A percentile compares a stretch with the other conserved stretches of the same genome.
Conservation (phyloP, 345 rosid species). For the Gossypium stocksii region DNA sequence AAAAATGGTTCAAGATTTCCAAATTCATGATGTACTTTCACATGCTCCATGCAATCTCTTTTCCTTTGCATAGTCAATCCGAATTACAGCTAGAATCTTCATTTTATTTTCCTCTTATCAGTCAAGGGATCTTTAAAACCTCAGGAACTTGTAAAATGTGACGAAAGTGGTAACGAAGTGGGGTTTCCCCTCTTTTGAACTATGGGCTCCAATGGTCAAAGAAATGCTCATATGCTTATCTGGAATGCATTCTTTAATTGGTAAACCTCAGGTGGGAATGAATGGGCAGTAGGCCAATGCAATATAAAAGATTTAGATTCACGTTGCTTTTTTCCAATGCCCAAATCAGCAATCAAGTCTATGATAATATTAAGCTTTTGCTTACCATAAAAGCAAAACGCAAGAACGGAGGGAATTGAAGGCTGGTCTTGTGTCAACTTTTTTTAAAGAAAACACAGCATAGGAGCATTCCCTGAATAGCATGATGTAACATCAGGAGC, state of each 20-base stretch:
- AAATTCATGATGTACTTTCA: too few species aligned
- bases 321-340: not conserved
- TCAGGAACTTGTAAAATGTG: not conserved
- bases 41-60: too few species aligned
- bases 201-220: constrained; percentile 13
- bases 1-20: too few species aligned
- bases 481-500: constrained; percentile 12
- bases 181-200: not conserved
- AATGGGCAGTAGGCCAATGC: constrained; percentile 17
- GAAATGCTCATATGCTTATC: constrained; percentile 4
- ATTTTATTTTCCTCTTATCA: too few species aligned
- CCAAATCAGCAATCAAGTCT: not conserved
- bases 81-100: not conserved
- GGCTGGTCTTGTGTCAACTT: too few species aligned
- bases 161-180: not conserved
- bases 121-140: too few species aligned
- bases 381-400: not conserved
- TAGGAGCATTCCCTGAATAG: not conserved
- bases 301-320: not conserved
- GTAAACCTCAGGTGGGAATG: constrained; percentile 20
- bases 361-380: too few species aligned
- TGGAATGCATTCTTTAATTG: constrained; percentile 1
- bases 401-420: not conserved
- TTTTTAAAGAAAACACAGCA: not conserved
- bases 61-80: too few species aligned